Conservation (phyloP, 305 asterid species). For the Fraxinus nigra region DNA sequence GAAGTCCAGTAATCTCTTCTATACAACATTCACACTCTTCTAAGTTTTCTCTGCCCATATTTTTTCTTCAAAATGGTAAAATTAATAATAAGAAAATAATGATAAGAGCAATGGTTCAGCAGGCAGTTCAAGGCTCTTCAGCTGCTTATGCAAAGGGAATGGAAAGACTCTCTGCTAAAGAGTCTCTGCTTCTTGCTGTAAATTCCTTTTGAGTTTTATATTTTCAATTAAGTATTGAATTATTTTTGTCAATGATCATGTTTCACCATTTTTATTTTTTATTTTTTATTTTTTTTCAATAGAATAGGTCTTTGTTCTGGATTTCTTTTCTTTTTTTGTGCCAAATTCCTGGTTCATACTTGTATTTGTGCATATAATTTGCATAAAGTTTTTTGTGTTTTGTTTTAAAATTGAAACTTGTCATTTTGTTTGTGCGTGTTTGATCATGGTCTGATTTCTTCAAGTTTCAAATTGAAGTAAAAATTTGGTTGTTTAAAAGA, state of each 20-base stretch:
- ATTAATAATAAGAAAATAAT: conserved; percentile 18
- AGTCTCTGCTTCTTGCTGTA: conserved; percentile 81
- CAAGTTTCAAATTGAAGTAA: neutral
- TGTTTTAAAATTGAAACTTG: neutral
- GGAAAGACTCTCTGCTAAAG: conserved; percentile 84
- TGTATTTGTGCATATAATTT: neutral
- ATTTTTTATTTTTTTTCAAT: too few relatives aligned
- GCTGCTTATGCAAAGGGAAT: conserved; percentile 84
- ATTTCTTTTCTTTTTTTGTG: neutral
- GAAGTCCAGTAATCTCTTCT: conserved; percentile 13
- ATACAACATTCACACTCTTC: conserved; percentile 15
- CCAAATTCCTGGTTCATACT: neutral
- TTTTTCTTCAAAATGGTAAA: conserved; percentile 11
- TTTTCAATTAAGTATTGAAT: neutral
- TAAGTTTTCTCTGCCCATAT: neutral
- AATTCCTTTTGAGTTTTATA: conserved; percentile 13
- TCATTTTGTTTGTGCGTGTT: neutral
- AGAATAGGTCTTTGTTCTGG: neutral
- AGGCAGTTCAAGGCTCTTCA: conserved; percentile 64
- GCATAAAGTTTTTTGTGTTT: neutral
- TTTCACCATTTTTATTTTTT: neutral
- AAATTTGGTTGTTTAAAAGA: neutral
- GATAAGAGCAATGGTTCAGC: conserved; percentile 61
- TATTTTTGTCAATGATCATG: neutral
- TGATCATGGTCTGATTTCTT: neutral